Percentiles rank a stretch among this genome's conserved stretches.
Conservation (phyloP, 164 flowering plant genomes). For the Vitis amurensis region DNA sequence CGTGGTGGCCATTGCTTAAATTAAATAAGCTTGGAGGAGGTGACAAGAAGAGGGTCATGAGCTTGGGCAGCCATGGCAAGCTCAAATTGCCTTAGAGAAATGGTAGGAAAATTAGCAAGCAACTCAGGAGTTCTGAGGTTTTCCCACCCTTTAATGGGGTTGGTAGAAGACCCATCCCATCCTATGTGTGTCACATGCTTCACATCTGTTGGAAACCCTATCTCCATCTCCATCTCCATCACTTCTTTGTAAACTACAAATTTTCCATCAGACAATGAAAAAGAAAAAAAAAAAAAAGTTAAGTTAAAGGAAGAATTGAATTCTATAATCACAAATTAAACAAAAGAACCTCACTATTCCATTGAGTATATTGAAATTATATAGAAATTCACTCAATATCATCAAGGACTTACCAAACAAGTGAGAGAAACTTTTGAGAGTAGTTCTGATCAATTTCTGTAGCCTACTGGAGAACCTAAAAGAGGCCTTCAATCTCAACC, state of each 20-base stretch:
- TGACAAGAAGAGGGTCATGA: slow-evolving; percentile 5
- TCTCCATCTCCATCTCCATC: slow-evolving; percentile 30
- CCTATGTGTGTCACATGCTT: slow-evolving; percentile 43
- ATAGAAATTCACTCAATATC: neutral
- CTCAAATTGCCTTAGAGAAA: slow-evolving; percentile 30
- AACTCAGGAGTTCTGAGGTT: slow-evolving; percentile 17
- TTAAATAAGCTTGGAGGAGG: neutral
- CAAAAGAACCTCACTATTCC: too few species aligned
- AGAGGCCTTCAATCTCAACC: slow-evolving; percentile 12
- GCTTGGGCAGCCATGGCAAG: slow-evolving; percentile 32
- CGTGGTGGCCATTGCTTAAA: too few species aligned
- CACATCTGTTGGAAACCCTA: slow-evolving; percentile 41
- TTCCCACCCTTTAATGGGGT: slow-evolving; percentile 24
- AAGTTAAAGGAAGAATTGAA: too few species aligned
- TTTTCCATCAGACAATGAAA: neutral
- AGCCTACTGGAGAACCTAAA: slow-evolving; percentile 15
- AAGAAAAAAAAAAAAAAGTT: neutral
- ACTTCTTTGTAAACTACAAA: slow-evolving; percentile 22
- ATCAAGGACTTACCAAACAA: slow-evolving; percentile 24
- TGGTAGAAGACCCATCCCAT: slow-evolving; percentile 32
- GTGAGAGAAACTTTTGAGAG: slow-evolving; percentile 27
- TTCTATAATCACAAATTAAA: too few species aligned
- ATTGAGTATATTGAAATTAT: too few species aligned
- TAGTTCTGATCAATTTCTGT: slow-evolving; percentile 22
- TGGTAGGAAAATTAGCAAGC: slow-evolving; percentile 19